phyloP scores from a whole-genome alignment of 768 basidiomycete species.

The Ramaria sp. region DNA sequence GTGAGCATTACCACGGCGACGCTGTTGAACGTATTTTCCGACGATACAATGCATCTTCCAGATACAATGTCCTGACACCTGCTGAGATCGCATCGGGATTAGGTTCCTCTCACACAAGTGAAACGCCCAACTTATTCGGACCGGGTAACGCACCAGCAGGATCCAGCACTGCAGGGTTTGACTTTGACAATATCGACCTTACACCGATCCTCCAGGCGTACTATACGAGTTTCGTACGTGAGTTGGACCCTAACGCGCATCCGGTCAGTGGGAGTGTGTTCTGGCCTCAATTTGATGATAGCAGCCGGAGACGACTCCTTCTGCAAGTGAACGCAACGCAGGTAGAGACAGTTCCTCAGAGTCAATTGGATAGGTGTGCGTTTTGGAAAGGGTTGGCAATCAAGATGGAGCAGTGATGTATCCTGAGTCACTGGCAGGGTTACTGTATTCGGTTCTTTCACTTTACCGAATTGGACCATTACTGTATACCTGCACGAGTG shows the following conservation, averaged over 20 bases:
- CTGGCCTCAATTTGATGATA: conserved; percentile 3
- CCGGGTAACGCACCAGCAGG: conserved; percentile 25
- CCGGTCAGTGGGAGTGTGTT: conserved; percentile 29
- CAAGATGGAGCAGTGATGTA: conserved; percentile 8
- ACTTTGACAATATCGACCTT: conserved; percentile 42
- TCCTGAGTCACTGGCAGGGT: no score
- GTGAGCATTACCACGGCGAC: neutral
- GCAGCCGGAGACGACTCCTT: neutral
- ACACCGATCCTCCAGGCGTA: conserved; percentile 19
- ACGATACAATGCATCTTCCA: neutral
- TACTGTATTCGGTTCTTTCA: no score
- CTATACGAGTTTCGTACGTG: conserved; percentile 8
- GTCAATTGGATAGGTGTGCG: conserved; percentile 7
- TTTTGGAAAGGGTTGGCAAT: conserved; percentile 4
- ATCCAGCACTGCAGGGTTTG: conserved; percentile 24
- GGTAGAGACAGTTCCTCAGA: conserved; percentile 5
- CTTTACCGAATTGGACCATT: no score
- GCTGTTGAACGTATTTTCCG: neutral
- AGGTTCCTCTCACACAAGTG: conserved; percentile 4
- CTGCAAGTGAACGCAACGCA: conserved; percentile 9
- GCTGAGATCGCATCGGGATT: neutral
- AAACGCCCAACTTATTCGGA: conserved; percentile 9
- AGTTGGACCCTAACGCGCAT: conserved; percentile 35
- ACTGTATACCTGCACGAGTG: no score
- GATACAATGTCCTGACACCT: conserved; percentile 6